Conservation (phyloP, 306 rosid species). For the Nissolia schottii region DNA sequence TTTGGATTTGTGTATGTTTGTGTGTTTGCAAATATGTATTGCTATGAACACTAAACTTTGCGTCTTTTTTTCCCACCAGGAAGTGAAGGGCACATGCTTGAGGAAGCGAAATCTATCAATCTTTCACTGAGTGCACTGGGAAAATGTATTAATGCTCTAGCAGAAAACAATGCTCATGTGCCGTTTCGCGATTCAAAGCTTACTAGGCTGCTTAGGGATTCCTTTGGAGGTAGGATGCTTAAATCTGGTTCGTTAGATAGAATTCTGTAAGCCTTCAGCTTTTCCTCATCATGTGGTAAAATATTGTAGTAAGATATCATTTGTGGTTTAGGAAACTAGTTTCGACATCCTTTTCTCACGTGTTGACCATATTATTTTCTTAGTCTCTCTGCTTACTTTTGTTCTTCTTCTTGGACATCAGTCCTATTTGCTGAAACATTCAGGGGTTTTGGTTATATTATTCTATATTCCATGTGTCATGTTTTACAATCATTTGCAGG, state of each 20-base stretch:
- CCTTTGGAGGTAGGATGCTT: constrained; percentile 80
- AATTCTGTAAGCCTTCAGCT: neutral
- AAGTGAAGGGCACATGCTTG: constrained; percentile 91
- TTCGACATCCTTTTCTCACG: constrained; percentile 19
- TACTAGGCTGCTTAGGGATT: constrained; percentile 90
- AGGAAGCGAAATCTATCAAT: constrained; percentile 97
- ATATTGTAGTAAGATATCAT: constrained; percentile 7
- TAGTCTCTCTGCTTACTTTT: neutral
- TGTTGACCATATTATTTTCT: neutral
- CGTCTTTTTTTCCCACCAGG: constrained; percentile 43
- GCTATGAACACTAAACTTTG: constrained; percentile 17
- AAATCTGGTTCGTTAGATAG: constrained; percentile 14
- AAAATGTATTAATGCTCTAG: constrained; percentile 93
- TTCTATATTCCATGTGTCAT: neutral
- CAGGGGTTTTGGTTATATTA: neutral
- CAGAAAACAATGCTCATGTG: constrained; percentile 88
- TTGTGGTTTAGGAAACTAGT: constrained; percentile 9
- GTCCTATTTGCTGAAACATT: neutral
- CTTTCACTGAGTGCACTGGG: constrained; percentile 94
- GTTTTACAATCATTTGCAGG: constrained; percentile 47
- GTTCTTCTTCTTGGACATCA: neutral
- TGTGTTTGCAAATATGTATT: neutral
- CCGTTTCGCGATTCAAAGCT: constrained; percentile 99
- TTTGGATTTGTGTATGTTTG: neutral
- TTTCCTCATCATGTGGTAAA: neutral